Percentiles rank a stretch among this genome's conserved stretches.
Evolutionary conservation across 106 monocot species (phyloP).

Genomic region (Posidonia australis): DNA sequence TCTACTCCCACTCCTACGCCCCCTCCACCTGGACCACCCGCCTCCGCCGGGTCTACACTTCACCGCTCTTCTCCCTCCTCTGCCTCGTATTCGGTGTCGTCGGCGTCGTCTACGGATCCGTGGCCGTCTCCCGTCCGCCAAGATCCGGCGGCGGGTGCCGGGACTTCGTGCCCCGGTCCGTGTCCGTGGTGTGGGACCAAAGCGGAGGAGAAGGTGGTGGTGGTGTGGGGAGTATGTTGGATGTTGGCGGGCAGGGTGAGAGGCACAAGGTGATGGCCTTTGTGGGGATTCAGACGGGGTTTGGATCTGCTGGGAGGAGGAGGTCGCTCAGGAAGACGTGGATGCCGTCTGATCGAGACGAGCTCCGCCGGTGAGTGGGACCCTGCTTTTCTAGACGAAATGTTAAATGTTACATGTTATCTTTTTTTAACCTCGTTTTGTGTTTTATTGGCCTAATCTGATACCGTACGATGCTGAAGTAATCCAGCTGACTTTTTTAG

Average conservation of each 20-base stretch:
- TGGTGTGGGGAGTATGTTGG: background rate
- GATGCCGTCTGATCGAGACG: constrained; percentile 75
- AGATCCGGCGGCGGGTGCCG: constrained; percentile 14
- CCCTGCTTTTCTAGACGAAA: too few species aligned
- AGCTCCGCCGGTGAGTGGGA: constrained; percentile 51
- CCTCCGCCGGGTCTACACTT: constrained; percentile 37
- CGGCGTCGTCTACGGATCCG: constrained; percentile 46
- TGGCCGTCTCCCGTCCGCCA: constrained; percentile 1
- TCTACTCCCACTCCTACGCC: constrained; percentile 30
- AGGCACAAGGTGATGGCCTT: constrained; percentile 81
- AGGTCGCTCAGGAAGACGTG: constrained; percentile 73
- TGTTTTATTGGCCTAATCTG: too few species aligned
- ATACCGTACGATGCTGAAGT: too few species aligned
- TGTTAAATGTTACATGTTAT: too few species aligned
- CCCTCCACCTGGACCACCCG: constrained; percentile 17
- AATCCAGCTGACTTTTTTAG: too few species aligned
- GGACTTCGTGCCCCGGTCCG: constrained; percentile 38
- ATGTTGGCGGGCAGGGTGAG: constrained; percentile 12
- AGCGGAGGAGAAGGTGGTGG: background rate
- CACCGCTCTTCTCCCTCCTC: constrained; percentile 30
- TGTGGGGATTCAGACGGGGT: constrained; percentile 93
- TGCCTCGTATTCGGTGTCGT: constrained; percentile 49
- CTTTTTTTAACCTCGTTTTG: too few species aligned
- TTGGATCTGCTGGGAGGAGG: constrained; percentile 51
- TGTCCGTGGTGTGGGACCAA: constrained; percentile 52